phyloP scores from a whole-genome alignment of 495 filamentous ascomycete species.

The Penicillium bialowiezense region DNA sequence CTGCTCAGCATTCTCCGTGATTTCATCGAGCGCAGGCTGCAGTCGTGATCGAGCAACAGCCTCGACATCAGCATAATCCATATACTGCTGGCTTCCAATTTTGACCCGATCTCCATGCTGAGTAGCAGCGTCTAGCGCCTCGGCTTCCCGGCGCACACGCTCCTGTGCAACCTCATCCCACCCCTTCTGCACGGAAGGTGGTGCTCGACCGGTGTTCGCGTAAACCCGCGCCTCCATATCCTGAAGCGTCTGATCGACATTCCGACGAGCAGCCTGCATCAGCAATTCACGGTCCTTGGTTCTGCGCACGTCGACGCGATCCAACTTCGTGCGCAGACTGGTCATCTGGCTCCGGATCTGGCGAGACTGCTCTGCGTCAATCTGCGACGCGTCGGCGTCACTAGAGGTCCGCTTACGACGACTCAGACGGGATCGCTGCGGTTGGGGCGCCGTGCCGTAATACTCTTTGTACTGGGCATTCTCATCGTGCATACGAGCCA shows the following conservation, averaged over 20 bases:
- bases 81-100: conserved; percentile 76
- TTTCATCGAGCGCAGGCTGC: conserved; percentile 90
- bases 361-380: conserved; percentile 66
- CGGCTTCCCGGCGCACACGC: conserved; percentile 58
- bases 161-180: conserved; percentile 76
- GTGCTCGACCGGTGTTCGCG: conserved; percentile 71
- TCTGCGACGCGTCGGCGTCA: conserved; percentile 58
- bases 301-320: conserved; percentile 71
- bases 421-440: conserved; percentile 52
- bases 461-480: conserved; percentile 66
- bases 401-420: conserved; percentile 66
- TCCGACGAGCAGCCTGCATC: conserved; percentile 76
- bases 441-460: conserved; percentile 58
- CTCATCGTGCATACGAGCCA: conserved; percentile 76
- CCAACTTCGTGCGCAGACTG: conserved; percentile 63
- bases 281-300: conserved; percentile 70
- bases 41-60: conserved; percentile 74
- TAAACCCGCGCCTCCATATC: conserved; percentile 78
- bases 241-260: conserved; percentile 73
- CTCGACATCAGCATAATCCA: conserved; percentile 78
- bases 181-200: conserved; percentile 63
- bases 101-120: conserved; percentile 63
- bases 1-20: conserved; percentile 69
- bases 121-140: conserved; percentile 57
- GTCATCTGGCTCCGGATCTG: conserved; percentile 80